Base-by-base conservation (phyloP, 768 basidiomycete species). In the Boletellus sp. region DNA sequence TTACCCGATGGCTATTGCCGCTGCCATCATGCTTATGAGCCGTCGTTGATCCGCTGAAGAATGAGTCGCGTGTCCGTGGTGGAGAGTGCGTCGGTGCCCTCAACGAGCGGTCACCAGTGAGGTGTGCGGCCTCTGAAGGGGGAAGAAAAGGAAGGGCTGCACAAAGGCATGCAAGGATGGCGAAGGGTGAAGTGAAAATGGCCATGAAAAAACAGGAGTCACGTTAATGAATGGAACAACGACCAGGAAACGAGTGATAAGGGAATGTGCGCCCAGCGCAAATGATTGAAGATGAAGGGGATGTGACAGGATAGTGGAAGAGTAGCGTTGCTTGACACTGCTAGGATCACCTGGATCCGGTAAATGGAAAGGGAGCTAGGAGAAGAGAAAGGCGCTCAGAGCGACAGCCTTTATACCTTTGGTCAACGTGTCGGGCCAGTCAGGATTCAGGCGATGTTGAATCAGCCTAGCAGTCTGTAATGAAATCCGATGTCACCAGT, bases 261-360 rank as follows among this genome's bases (percentile, higher is more conserved):
- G 51, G 57, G 55, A 59, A 52, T 20, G 23, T 56, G 39, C 63
- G 63, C 57, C 53, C 52, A 43, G 63, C 60, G 60, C 62, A 47
- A 37, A 39, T 23, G 50, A 40, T 53, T 60, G 52, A 54, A 58
- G 64, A 48, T 37, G 35, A 61, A 56, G 48, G 53, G 41, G 50
- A 53, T 33, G 28, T 31, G 26, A 52, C 52, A 53, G 55, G 56
- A 59, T 51, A 58, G 56, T 54, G 46, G 51, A 19, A 51, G 55
- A 35, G 19, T 37, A 35, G 55, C 53, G 52, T 39, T 54, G 31
- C 52, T 55, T 53, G 53, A 56, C 44, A 52, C 50, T 51, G 40
- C 19, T 48, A 54, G 56, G 78, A 81, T 75, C 81, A 71, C 81
- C 79, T 61, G 81, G 81, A 81, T 73, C 80, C 61, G 63, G 54